Percentiles rank a stretch among this genome's conserved stretches.
phyloP scores from a whole-genome alignment of 352 stramenopile species.

The Hyphochytrium catenoides region DNA sequence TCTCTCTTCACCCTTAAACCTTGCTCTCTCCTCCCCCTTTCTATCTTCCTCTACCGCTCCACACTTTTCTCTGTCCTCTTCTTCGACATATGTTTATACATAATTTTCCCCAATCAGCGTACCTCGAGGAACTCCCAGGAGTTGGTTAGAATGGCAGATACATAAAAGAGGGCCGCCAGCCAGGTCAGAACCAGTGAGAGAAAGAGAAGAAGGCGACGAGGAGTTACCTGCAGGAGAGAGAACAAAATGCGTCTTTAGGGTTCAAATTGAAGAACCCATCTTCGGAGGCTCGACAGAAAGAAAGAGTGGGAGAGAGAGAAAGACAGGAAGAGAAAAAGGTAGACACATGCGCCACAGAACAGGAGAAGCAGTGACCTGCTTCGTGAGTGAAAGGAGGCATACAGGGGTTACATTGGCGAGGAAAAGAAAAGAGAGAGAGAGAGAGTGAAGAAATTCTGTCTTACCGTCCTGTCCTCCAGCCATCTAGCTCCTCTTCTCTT shows the following conservation, averaged over 20 bases:
- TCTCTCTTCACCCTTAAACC: too few species aligned
- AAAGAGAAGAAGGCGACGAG: background rate
- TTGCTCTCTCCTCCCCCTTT: too few species aligned
- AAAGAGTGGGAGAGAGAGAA: too few species aligned
- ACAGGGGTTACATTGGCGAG: background rate
- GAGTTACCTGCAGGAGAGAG: background rate
- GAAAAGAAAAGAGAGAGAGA: conserved; percentile 5
- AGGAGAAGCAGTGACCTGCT: background rate
- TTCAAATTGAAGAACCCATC: conserved; percentile 9
- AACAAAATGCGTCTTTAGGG: conserved; percentile 2
- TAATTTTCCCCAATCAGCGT: background rate
- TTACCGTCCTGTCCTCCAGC: too few species aligned
- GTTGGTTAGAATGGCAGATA: conserved; percentile 25
- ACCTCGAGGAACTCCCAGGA: conserved; percentile 36
- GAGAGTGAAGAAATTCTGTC: conserved; percentile 2
- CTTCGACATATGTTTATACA: background rate
- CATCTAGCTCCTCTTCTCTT: too few species aligned
- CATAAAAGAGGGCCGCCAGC: conserved; percentile 15
- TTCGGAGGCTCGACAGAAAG: too few species aligned
- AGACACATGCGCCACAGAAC: background rate
- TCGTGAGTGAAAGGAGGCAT: background rate
- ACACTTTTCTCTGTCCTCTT: too few species aligned
- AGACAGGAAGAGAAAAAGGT: background rate
- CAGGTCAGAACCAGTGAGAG: conserved; percentile 6
- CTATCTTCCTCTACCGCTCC: too few species aligned